A percentile compares a stretch with the other conserved stretches of the same genome.
Evolutionary conservation across 768 basidiomycete species (phyloP).

Genomic region (Candolleomyces aberdarensis): DNA sequence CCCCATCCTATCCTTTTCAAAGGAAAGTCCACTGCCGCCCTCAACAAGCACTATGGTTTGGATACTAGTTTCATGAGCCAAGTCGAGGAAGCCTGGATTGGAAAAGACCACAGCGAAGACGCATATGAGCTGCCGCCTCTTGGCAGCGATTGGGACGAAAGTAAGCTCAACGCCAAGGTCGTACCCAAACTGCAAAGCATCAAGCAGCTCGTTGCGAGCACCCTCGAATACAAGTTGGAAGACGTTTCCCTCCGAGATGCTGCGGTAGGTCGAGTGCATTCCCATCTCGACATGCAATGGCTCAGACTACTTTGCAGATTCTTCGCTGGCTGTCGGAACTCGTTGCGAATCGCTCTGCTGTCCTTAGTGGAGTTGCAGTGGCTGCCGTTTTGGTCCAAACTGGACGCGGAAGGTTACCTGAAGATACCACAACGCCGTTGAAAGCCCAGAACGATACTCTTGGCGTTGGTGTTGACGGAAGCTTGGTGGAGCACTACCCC

Average conservation of each 20-base stretch:
- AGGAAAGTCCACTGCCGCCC: slow-evolving; percentile 63
- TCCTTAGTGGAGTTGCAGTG: slow-evolving; percentile 82
- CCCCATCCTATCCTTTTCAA: slow-evolving; percentile 74
- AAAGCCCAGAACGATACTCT: slow-evolving; percentile 47
- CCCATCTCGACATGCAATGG: too few species aligned
- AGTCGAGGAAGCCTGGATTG: slow-evolving; percentile 75
- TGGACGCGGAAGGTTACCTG: slow-evolving; percentile 53
- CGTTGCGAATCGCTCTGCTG: slow-evolving; percentile 79
- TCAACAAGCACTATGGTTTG: slow-evolving; percentile 93
- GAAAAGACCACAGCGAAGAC: slow-evolving; percentile 26
- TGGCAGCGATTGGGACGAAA: slow-evolving; percentile 27
- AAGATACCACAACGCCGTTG: slow-evolving; percentile 24
- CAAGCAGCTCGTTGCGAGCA: slow-evolving; percentile 55
- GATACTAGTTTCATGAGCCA: slow-evolving; percentile 92
- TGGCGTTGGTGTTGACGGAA: slow-evolving; percentile 90
- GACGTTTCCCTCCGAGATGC: slow-evolving; percentile 60
- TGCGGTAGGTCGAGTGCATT: slow-evolving; percentile 33
- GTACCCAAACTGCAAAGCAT: slow-evolving; percentile 48
- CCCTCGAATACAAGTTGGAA: slow-evolving; percentile 54
- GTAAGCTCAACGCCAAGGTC: slow-evolving; percentile 27
- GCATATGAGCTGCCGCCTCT: slow-evolving; percentile 35
- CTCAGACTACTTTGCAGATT: slow-evolving; percentile 38
- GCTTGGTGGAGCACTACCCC: slow-evolving; percentile 91
- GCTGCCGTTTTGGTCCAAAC: slow-evolving; percentile 87
- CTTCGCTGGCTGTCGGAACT: slow-evolving; percentile 77